Evolutionary conservation across 2,329 filamentous ascomycete genomes (phyloP).

Genomic region (Trichoderma oligosporum): DNA sequence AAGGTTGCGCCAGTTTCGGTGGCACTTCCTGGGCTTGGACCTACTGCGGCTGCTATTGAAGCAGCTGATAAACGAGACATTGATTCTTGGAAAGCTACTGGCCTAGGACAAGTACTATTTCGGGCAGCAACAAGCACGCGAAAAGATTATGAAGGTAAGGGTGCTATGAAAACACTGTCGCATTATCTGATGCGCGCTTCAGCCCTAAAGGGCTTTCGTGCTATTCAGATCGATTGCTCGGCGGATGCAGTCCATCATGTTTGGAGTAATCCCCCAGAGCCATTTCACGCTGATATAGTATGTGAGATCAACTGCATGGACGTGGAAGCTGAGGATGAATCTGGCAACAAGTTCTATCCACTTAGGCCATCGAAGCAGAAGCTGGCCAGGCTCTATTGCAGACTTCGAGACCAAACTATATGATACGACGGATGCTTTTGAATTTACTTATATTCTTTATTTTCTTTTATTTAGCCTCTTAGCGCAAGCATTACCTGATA

Average conservation of each 20-base stretch:
- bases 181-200: conserved; percentile 25
- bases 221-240: conserved; percentile 27
- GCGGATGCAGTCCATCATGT: conserved; percentile 27
- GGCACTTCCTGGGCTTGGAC: conserved; percentile 15
- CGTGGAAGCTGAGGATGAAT: conserved; percentile 18
- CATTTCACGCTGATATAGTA: conserved; percentile 23
- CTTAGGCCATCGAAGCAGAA: conserved; percentile 20
- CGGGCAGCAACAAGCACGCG: conserved; percentile 30
- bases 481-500: too few species aligned
- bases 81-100: conserved; percentile 26
- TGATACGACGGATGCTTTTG: too few species aligned
- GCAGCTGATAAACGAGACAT: conserved; percentile 28
- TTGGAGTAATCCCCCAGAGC: conserved; percentile 27
- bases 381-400: conserved; percentile 20
- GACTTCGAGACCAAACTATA: not conserved
- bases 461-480: too few species aligned
- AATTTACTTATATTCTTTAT: too few species aligned
- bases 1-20: conserved; percentile 10
- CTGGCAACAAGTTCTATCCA: conserved; percentile 13
- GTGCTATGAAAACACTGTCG: conserved; percentile 27
- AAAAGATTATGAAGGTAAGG: conserved; percentile 27
- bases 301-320: conserved; percentile 16
- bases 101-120: conserved; percentile 26
- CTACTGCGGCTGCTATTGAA: too few species aligned
- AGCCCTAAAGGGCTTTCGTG: conserved; percentile 25